Evolutionary conservation across 495 filamentous ascomycete species (phyloP).

Genomic region (Penicillium tannophilum): DNA sequence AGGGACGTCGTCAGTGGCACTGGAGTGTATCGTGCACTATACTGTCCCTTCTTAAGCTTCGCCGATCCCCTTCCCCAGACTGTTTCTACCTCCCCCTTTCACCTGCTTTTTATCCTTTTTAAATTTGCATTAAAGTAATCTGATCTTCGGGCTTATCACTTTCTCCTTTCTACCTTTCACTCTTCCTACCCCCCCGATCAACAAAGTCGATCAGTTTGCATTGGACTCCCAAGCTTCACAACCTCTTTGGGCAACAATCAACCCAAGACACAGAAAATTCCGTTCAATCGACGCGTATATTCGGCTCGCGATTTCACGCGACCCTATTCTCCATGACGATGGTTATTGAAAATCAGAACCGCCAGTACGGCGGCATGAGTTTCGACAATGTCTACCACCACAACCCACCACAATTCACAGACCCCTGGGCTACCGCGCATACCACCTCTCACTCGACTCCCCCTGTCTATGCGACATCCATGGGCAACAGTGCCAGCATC

Average conservation of each 20-base stretch:
- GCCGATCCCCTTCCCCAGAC: conserved; percentile 70
- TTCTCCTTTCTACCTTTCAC: conserved; percentile 27
- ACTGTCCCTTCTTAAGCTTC: conserved; percentile 67
- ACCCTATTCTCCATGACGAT: conserved; percentile 66
- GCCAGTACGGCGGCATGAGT: conserved; percentile 75
- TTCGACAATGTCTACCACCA: conserved; percentile 79
- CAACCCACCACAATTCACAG: conserved; percentile 82
- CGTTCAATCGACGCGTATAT: conserved; percentile 6
- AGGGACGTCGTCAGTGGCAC: conserved; percentile 54
- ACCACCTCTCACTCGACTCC: conserved; percentile 58
- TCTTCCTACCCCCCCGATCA: conserved; percentile 24
- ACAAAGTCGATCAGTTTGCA: conserved; percentile 22
- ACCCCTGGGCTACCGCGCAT: conserved; percentile 75
- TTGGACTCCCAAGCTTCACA: neutral
- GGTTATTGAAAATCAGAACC: conserved; percentile 87
- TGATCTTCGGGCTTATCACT: conserved; percentile 39
- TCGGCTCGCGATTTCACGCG: conserved; percentile 19
- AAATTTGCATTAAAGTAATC: conserved; percentile 19
- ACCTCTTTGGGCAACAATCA: neutral
- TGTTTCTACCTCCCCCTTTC: conserved; percentile 32
- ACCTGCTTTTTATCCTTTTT: conserved; percentile 29
- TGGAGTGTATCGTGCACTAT: conserved; percentile 35
- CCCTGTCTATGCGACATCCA: conserved; percentile 58
- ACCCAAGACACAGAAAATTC: neutral
- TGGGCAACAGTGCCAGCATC: conserved; percentile 59